phyloP scores from a whole-genome alignment of 177 flowering plant species.

The Vitis hybrid region DNA sequence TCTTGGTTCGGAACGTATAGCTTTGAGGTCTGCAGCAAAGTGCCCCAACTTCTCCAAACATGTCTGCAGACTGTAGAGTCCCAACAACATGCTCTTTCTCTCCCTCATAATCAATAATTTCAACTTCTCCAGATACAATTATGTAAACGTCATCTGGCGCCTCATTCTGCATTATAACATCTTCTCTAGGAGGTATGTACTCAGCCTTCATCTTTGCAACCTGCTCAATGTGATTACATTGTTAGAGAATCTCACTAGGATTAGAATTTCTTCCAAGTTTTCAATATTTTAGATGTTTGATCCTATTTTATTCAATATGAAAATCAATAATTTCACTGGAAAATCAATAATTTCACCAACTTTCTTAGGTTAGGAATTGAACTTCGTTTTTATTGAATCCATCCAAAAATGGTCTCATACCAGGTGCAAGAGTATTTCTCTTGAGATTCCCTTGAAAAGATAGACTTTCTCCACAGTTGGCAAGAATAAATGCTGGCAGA shows the following conservation, averaged over 20 bases:
- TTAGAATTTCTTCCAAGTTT: too few relatives aligned
- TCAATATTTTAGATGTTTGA: too few relatives aligned
- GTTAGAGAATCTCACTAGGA: background rate
- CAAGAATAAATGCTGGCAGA: conserved; percentile 72
- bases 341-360: too few relatives aligned
- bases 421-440: conserved; percentile 62
- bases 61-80: conserved; percentile 48
- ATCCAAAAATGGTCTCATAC: conserved; percentile 28
- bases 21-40: conserved; percentile 72
- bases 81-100: conserved; percentile 61
- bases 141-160: conserved; percentile 80
- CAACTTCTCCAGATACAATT: conserved; percentile 83
- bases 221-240: conserved; percentile 27
- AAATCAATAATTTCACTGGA: too few relatives aligned
- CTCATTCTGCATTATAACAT: conserved; percentile 81
- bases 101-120: conserved; percentile 47
- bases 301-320: too few relatives aligned
- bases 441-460: conserved; percentile 72
- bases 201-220: conserved; percentile 89
- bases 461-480: conserved; percentile 75
- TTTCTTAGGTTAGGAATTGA: too few relatives aligned
- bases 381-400: background rate
- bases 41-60: conserved; percentile 89
- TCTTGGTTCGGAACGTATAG: conserved; percentile 69
- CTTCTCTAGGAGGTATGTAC: conserved; percentile 87